Evolutionary conservation across 2,329 filamentous ascomycete genomes (phyloP).

Genomic region (Nemania abortiva): DNA sequence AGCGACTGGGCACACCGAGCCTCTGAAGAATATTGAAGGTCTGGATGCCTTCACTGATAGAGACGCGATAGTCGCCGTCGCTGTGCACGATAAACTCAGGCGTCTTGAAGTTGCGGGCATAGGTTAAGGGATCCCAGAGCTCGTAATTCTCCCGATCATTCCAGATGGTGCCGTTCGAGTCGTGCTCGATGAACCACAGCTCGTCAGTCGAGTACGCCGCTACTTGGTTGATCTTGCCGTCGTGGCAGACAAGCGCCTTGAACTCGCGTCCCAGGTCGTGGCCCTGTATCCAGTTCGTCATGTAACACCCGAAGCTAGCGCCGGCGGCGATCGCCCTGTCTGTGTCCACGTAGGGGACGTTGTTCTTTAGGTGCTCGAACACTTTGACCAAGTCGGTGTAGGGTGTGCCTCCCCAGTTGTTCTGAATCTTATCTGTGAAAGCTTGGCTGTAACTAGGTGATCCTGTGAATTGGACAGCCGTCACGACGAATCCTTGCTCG

Average conservation of each 20-base stretch:
- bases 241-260: slow-evolving; percentile 35
- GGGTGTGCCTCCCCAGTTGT: slow-evolving; percentile 38
- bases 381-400: slow-evolving; percentile 36
- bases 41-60: slow-evolving; percentile 32
- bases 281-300: slow-evolving; percentile 39
- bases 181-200: slow-evolving; percentile 36
- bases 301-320: slow-evolving; percentile 34
- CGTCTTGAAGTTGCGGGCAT: slow-evolving; percentile 31
- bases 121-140: slow-evolving; percentile 30
- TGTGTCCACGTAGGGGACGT: slow-evolving; percentile 37
- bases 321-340: slow-evolving; percentile 35
- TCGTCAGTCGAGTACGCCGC: slow-evolving; percentile 33
- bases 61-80: slow-evolving; percentile 34
- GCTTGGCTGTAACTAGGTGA: slow-evolving; percentile 33
- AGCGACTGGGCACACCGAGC: slow-evolving; percentile 35
- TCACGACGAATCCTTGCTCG: slow-evolving; percentile 36
- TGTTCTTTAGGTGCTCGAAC: slow-evolving; percentile 34
- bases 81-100: slow-evolving; percentile 36
- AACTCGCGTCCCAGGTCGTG: slow-evolving; percentile 36
- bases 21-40: slow-evolving; percentile 36
- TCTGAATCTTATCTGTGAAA: slow-evolving; percentile 38
- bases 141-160: slow-evolving; percentile 32
- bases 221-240: slow-evolving; percentile 32
- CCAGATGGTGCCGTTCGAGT: slow-evolving; percentile 35
- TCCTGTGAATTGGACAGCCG: slow-evolving; percentile 33